phyloP scores from a whole-genome alignment of 495 filamentous ascomycete genomes.

The Letharia lupina region DNA sequence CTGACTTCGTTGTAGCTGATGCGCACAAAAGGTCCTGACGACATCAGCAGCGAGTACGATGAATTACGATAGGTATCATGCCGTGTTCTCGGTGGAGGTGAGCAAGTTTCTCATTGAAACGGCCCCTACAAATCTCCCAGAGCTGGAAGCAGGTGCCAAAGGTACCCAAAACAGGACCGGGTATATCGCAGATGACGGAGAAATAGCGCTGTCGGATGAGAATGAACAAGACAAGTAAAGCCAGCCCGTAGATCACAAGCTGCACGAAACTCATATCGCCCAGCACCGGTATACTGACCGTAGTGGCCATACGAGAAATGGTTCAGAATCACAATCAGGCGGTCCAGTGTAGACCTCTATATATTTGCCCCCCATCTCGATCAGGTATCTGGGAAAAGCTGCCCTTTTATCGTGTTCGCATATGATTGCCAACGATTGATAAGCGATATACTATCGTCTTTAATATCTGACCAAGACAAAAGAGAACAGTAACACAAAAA shows the following conservation, averaged over 20 bases:
- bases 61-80: not conserved
- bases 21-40: slow-evolving; percentile 38
- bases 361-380: no score
- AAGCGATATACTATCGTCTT: no score
- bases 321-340: not conserved
- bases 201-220: slow-evolving; percentile 3
- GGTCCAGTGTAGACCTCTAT: no score
- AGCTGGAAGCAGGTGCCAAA: slow-evolving; percentile 10
- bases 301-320: not conserved
- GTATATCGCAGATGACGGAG: not conserved
- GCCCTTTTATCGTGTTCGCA: no score
- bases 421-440: no score
- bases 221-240: not conserved
- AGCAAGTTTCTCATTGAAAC: not conserved
- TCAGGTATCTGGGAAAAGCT: no score
- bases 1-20: slow-evolving; percentile 43
- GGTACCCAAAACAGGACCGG: not conserved
- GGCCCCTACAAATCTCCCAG: not conserved
- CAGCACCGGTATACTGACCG: not conserved
- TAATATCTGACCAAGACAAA: no score
- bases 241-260: not conserved
- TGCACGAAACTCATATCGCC: not conserved
- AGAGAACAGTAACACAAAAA: no score
- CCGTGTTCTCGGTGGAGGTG: not conserved
- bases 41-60: not conserved